These are phyloP conservation scores for Cystobasidiaceae sp. DNA, from an alignment of 1,284 basidiomycete genomes.

Conservation along the genomic window DNA sequence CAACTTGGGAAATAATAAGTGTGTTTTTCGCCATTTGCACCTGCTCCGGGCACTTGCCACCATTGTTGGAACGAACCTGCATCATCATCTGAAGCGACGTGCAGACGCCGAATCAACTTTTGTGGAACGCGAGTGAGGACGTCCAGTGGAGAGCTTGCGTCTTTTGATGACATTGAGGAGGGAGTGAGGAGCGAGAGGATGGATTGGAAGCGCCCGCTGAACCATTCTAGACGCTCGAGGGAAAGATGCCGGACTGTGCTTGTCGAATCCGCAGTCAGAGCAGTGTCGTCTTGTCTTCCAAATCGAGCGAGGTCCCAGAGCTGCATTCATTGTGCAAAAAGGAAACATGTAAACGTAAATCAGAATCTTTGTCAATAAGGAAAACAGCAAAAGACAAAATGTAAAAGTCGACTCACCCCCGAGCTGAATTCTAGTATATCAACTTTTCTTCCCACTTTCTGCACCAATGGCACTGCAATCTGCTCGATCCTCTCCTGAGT, in stretches of 20 bases:
- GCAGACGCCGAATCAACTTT: not conserved
- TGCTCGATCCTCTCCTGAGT: constrained; percentile 1
- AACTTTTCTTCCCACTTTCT: not conserved
- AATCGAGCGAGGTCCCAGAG: constrained; percentile 30
- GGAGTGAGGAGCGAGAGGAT: not conserved
- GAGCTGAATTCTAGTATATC: constrained; percentile 27
- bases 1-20: constrained; percentile 30
- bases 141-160: too few species aligned
- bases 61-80: constrained; percentile 20
- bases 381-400: not conserved
- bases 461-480: constrained; percentile 16
- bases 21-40: constrained; percentile 7
- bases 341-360: too few species aligned
- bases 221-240: constrained; percentile 12
- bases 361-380: too few species aligned
- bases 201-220: not conserved
- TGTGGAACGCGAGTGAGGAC: not conserved
- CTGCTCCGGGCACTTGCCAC: constrained; percentile 22
- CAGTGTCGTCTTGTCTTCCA: constrained; percentile 13
- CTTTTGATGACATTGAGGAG: too few species aligned
- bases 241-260: constrained; percentile 18
- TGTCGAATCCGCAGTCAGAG: not conserved
- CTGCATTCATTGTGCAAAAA: too few species aligned
- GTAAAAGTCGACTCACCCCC: not conserved
- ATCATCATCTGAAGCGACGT: constrained; percentile 15